phyloP scores from a whole-genome alignment of 129 eudicot species.

The Escallonia rubra region DNA sequence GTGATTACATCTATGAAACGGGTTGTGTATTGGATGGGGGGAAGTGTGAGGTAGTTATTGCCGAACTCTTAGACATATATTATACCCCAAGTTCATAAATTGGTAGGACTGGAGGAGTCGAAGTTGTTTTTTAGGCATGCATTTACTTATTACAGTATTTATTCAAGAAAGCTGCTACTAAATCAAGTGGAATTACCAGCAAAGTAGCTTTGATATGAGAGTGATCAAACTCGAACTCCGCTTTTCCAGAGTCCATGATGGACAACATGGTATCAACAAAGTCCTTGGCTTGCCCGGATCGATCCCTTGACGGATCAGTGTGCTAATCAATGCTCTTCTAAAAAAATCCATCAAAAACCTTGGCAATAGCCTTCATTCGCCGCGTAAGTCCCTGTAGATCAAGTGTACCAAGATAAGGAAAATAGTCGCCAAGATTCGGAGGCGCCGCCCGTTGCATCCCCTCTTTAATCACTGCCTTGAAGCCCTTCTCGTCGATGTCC shows the following conservation, averaged over 20 bases:
- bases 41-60: too few species aligned
- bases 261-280: constrained; percentile 34
- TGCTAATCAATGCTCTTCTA: constrained; percentile 39
- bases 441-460: constrained; percentile 12
- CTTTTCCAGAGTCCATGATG: constrained; percentile 34
- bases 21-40: too few species aligned
- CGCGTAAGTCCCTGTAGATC: constrained; percentile 37
- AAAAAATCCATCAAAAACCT: constrained; percentile 26
- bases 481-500: constrained; percentile 31
- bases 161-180: not conserved
- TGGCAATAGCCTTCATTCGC: constrained; percentile 24
- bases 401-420: constrained; percentile 27
- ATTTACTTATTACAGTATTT: too few species aligned
- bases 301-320: not conserved
- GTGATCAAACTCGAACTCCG: constrained; percentile 30
- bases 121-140: too few species aligned
- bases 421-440: constrained; percentile 37
- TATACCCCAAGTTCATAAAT: too few species aligned
- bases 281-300: constrained; percentile 9
- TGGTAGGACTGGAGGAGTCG: too few species aligned
- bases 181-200: constrained; percentile 19
- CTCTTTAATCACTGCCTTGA: constrained; percentile 23
- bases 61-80: too few species aligned
- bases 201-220: constrained; percentile 38
- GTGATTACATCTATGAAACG: too few species aligned